phyloP scores from a whole-genome alignment of 192 early-diverging fungal genomes.

The Backusella psychrophila region DNA sequence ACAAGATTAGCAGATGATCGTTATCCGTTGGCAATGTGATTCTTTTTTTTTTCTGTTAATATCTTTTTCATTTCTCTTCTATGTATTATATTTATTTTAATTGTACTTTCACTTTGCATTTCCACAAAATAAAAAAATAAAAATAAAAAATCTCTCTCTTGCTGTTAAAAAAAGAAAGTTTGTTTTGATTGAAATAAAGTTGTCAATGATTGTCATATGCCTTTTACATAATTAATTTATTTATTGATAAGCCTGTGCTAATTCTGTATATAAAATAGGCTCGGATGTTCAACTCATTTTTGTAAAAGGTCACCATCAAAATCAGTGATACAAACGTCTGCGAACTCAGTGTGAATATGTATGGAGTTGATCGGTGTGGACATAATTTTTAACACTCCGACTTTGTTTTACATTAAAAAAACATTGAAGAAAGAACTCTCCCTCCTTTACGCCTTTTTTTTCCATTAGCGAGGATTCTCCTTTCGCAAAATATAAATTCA shows the following conservation, averaged over 20 bases:
- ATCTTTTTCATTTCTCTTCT: background rate
- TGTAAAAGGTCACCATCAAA: background rate
- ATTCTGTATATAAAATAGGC: background rate
- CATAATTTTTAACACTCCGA: background rate
- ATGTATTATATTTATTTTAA: conserved; percentile 9
- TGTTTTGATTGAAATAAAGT: background rate
- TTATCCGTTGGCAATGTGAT: conserved; percentile 7
- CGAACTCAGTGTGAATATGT: background rate
- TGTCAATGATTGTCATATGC: background rate
- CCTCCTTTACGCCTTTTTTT: background rate
- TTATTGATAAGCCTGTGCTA: background rate
- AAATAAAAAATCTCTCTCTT: background rate
- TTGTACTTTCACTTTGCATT: background rate
- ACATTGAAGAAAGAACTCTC: background rate
- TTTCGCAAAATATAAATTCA: background rate
- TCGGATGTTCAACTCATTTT: background rate
- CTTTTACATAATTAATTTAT: background rate
- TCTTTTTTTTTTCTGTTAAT: background rate
- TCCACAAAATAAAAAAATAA: conserved; percentile 11
- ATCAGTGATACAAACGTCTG: background rate
- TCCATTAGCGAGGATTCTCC: background rate
- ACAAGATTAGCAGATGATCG: conserved; percentile 11
- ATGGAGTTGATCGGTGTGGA: background rate
- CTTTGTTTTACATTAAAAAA: background rate
- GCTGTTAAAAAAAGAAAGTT: background rate